These are phyloP conservation scores for Xanthoconium stramineum DNA, from an alignment of 768 basidiomycete genomes.

Conservation along the genomic window DNA sequence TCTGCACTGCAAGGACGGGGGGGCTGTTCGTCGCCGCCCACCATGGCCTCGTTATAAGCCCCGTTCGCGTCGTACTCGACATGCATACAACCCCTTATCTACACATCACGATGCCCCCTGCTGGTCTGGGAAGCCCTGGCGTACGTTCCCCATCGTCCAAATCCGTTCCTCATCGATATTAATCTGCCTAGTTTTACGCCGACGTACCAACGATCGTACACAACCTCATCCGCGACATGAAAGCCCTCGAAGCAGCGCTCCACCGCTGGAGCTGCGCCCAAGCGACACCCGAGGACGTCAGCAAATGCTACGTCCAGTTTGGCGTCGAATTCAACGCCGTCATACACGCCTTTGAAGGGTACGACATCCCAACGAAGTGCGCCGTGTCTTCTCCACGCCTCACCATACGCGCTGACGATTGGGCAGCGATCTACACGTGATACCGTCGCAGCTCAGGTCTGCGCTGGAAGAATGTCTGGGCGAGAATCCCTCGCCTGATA, in stretches of 20 bases:
- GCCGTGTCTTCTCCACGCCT: constrained; percentile 12
- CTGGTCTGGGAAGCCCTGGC: constrained; percentile 6
- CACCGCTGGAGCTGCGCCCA: constrained; percentile 61
- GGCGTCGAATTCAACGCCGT: constrained; percentile 87
- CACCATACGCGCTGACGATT: background rate
- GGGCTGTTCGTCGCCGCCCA: background rate
- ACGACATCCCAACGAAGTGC: constrained; percentile 76
- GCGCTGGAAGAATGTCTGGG: constrained; percentile 45
- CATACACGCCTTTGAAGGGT: constrained; percentile 67
- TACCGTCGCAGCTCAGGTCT: constrained; percentile 36
- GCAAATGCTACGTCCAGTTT: constrained; percentile 85
- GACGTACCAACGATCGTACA: constrained; percentile 64
- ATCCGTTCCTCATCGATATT: background rate
- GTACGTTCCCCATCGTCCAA: background rate
- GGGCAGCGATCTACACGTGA: constrained; percentile 38
- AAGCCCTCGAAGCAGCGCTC: constrained; percentile 71
- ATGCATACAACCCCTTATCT: background rate
- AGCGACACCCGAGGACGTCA: constrained; percentile 69
- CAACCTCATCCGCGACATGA: constrained; percentile 76
- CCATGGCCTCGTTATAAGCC: background rate
- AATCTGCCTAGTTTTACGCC: background rate
- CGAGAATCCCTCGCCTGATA: constrained; percentile 35
- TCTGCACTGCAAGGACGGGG: background rate
- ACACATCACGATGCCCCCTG: constrained; percentile 9
- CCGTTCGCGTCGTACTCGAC: background rate